Base-by-base conservation (phyloP, 169 alveolate species). In the Plasmodium knowlesi region DNA sequence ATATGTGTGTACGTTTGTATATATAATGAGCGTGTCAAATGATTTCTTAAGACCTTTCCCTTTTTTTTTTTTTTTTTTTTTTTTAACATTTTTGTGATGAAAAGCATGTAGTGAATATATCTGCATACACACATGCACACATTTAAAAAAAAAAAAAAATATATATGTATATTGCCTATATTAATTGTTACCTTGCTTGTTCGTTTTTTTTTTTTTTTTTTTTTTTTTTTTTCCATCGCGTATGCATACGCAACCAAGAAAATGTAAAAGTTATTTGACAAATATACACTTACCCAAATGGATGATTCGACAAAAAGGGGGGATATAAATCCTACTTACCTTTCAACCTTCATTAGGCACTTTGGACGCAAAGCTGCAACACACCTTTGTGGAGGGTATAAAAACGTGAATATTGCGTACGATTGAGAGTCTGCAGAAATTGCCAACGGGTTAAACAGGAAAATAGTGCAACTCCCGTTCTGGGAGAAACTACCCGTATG, bases 241-340 rank as follows among this genome's bases (percentile, higher is more conserved):
- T 82, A 32, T 83, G 92, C 41, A 83, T 53, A 83, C 92, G 70
- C 80, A 53, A 67, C 92, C 92, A 46, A 83, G 74, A 71, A 37
- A 53, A 70, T 14, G 25, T 28, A 54, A 83, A 83, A 16, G 28
- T 25, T 67, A 71, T 53, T 53, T 53, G 46, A 8, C 74, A 41
- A 83, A 83, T 39, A 22, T 50, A 57, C 50, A 67, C 28, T 25
- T 83, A 16, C 41, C 37, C 6, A 80, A 80, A 80, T 80, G 54
- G 41, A 53, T 82, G 46, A 82, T 57, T 54, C 14, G 41, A 82
- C 34, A 54, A 53, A 32, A n/a, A 19, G 22, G 57, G 32, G 22
- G 71, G 41, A 82, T 25, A 82, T 53, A 30, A 30, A 53, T 8
- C 37, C 90, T 57, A 30, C 25, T 28, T 82, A 82, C 54, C 73